These are phyloP conservation scores for Monosporascus sp. DNA, from an alignment of 2,329 filamentous ascomycete genomes.

Conservation along the genomic window DNA sequence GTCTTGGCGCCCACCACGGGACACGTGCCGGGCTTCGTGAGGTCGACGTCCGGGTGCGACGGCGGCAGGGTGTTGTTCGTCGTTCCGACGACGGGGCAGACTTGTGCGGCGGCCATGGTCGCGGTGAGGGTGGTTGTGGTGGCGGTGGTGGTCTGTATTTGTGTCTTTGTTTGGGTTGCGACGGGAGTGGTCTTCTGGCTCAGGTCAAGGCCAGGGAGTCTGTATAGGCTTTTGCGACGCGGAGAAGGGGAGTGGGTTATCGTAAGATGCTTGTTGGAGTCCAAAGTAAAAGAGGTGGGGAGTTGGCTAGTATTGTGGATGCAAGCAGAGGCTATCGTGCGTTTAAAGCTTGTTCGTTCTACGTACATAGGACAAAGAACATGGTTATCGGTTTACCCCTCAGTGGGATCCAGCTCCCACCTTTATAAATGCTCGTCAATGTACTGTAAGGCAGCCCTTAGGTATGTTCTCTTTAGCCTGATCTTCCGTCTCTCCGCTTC, in stretches of 20 bases:
- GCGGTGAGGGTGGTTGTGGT: background rate
- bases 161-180: background rate
- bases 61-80: slow-evolving; percentile 35
- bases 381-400: no score
- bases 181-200: background rate
- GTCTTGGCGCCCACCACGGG: slow-evolving; percentile 37
- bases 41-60: slow-evolving; percentile 33
- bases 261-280: background rate
- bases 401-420: background rate
- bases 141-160: background rate
- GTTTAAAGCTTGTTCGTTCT: no score
- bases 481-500: background rate
- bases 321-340: background rate
- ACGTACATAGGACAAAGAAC: no score
- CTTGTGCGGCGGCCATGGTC: slow-evolving; percentile 26
- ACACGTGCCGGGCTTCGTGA: slow-evolving; percentile 35
- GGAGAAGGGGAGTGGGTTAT: background rate
- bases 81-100: slow-evolving; percentile 36
- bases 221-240: background rate
- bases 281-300: background rate
- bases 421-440: background rate
- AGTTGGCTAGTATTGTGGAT: slow-evolving; percentile 7
- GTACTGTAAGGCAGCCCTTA: no score
- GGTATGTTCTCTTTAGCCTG: background rate
- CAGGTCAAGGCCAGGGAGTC: no score